Conservation (phyloP, 2,329 filamentous ascomycete species). For the Fusarium sp. region DNA sequence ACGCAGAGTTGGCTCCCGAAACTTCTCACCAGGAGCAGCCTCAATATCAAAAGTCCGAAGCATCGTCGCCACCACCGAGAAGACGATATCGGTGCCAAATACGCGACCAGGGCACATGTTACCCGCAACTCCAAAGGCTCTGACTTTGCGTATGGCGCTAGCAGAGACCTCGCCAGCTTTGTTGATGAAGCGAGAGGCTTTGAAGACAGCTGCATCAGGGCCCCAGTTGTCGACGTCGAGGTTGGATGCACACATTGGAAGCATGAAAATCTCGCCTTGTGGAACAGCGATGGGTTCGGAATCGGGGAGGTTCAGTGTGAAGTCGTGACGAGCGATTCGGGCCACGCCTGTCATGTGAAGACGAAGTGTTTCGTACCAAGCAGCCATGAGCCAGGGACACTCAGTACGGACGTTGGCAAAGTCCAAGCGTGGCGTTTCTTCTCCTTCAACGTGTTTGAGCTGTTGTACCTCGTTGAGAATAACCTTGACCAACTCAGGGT, state of each 20-base stretch:
- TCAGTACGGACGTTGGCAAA: conserved; percentile 38
- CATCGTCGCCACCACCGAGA: conserved; percentile 43
- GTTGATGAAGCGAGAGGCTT: conserved; percentile 45
- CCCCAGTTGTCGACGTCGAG: conserved; percentile 45
- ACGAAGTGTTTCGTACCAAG: conserved; percentile 48
- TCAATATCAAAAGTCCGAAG: conserved; percentile 45
- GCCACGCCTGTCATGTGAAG: conserved; percentile 49
- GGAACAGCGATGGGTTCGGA: conserved; percentile 35
- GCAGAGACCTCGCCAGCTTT: conserved; percentile 35
- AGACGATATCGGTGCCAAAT: conserved; percentile 46
- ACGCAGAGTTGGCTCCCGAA: conserved; percentile 38
- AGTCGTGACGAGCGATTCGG: conserved; percentile 45
- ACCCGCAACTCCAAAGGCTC: conserved; percentile 48
- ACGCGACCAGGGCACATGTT: conserved; percentile 48
- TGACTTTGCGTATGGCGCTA: conserved; percentile 41
- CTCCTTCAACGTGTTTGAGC: conserved; percentile 20
- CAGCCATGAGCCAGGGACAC: conserved; percentile 47
- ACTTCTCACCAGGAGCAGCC: conserved; percentile 25
- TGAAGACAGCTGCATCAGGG: conserved; percentile 41
- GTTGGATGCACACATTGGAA: conserved; percentile 49
- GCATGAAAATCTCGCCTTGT: conserved; percentile 47
- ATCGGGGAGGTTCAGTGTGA: conserved; percentile 36
- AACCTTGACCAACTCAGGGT: conserved; percentile 29
- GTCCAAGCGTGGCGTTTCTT: conserved; percentile 33
- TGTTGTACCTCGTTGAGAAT: conserved; percentile 40